These are phyloP conservation scores for Candida methanosorbosa DNA, from an alignment of 805 yeast genomes.

Conservation along the genomic window DNA sequence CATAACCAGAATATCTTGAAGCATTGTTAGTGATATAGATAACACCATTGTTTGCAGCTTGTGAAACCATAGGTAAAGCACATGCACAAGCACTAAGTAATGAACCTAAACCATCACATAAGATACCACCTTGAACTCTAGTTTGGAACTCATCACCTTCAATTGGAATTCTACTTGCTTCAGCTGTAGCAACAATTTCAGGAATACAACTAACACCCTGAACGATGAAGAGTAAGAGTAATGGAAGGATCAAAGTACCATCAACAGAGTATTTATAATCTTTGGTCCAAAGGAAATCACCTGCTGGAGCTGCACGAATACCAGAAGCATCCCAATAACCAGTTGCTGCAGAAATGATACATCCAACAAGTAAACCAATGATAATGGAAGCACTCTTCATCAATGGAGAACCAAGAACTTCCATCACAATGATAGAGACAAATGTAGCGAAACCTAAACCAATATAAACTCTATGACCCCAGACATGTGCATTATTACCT, in stretches of 20 bases:
- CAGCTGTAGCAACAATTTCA: constrained; percentile 82
- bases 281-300: constrained; percentile 71
- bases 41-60: constrained; percentile 86
- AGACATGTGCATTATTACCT: constrained; percentile 37
- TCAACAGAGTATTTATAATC: constrained; percentile 62
- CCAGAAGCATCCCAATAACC: constrained; percentile 57
- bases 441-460: constrained; percentile 75
- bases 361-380: constrained; percentile 66
- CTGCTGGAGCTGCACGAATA: constrained; percentile 62
- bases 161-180: constrained; percentile 66
- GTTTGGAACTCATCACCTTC: constrained; percentile 68
- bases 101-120: constrained; percentile 73
- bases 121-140: constrained; percentile 77
- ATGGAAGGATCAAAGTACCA: constrained; percentile 70
- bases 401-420: constrained; percentile 74
- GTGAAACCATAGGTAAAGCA: constrained; percentile 68
- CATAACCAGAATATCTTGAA: constrained; percentile 34
- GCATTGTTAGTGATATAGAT: constrained; percentile 80
- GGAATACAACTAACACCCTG: constrained; percentile 80
- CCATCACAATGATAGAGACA: constrained; percentile 56
- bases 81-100: constrained; percentile 62
- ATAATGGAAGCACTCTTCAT: constrained; percentile 82
- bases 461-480: constrained; percentile 72
- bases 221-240: constrained; percentile 62
- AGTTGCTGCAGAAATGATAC: constrained; percentile 78